Evolutionary conservation across 2,329 filamentous ascomycete species (phyloP).

Genomic region (Colletotrichum sp.): DNA sequence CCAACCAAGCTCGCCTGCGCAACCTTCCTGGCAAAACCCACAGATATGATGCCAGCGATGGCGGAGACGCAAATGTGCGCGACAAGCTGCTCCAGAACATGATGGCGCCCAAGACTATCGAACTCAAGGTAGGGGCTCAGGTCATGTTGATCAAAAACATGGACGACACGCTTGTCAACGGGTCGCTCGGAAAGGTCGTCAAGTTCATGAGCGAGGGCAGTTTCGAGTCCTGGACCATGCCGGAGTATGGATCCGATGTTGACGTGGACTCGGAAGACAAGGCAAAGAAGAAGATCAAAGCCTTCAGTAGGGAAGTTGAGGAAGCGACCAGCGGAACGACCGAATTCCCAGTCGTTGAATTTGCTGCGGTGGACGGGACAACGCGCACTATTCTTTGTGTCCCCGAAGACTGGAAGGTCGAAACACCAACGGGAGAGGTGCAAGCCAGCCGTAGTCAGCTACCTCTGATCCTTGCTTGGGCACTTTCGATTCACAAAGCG

Average conservation of each 20-base stretch:
- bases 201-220: slow-evolving; percentile 68
- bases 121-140: slow-evolving; percentile 89
- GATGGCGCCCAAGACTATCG: slow-evolving; percentile 85
- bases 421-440: slow-evolving; percentile 92
- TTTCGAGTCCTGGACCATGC: slow-evolving; percentile 36
- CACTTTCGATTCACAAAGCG: slow-evolving; percentile 96
- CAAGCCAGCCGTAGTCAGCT: slow-evolving; percentile 85
- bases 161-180: slow-evolving; percentile 92
- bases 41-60: slow-evolving; percentile 76
- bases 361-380: slow-evolving; percentile 79
- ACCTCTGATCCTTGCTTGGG: slow-evolving; percentile 95
- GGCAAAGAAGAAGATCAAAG: slow-evolving; percentile 62
- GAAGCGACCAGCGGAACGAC: slow-evolving; percentile 39
- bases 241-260: slow-evolving; percentile 47
- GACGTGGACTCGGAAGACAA: slow-evolving; percentile 47
- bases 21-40: slow-evolving; percentile 72
- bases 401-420: slow-evolving; percentile 94
- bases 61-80: slow-evolving; percentile 72
- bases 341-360: slow-evolving; percentile 84
- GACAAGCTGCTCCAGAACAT: slow-evolving; percentile 85
- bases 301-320: slow-evolving; percentile 47
- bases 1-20: slow-evolving; percentile 77
- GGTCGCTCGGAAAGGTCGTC: slow-evolving; percentile 85
- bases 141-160: slow-evolving; percentile 99
- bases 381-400: slow-evolving; percentile 79